Conservation (phyloP, 1,139 yeast genomes). For the Sugiyamaella japonica region DNA sequence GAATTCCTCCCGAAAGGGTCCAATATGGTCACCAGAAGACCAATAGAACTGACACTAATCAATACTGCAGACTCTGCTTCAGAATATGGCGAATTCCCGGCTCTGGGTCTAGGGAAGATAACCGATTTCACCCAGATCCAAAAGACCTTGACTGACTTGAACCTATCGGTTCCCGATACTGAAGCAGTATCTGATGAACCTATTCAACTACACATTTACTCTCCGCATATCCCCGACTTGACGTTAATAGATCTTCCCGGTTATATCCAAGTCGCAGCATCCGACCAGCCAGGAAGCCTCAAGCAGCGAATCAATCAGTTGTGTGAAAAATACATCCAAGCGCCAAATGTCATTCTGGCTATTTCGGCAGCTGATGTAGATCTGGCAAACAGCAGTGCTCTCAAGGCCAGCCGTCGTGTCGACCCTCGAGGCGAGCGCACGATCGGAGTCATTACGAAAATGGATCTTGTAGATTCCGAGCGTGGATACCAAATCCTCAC, state of each 20-base stretch:
- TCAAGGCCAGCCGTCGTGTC: slow-evolving; percentile 86
- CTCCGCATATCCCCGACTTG: slow-evolving; percentile 91
- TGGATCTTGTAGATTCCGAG: slow-evolving; percentile 82
- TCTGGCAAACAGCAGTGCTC: slow-evolving; percentile 91
- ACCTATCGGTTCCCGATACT: slow-evolving; percentile 83
- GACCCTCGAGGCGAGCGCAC: slow-evolving; percentile 96
- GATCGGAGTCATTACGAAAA: slow-evolving; percentile 90
- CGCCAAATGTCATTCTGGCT: slow-evolving; percentile 92
- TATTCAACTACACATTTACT: slow-evolving; percentile 82
- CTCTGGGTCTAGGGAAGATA: slow-evolving; percentile 73
- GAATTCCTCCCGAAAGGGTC: slow-evolving; percentile 93
- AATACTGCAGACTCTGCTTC: slow-evolving; percentile 82
- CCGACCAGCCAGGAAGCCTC: slow-evolving; percentile 87
- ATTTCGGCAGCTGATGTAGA: slow-evolving; percentile 98
- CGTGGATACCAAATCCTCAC: slow-evolving; percentile 66
- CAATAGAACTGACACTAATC: slow-evolving; percentile 87
- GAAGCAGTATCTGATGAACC: slow-evolving; percentile 92
- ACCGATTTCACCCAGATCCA: slow-evolving; percentile 90
- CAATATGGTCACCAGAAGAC: slow-evolving; percentile 95
- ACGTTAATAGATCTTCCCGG: slow-evolving; percentile 97
- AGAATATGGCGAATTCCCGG: slow-evolving; percentile 92
- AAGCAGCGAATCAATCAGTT: slow-evolving; percentile 75
- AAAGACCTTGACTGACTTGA: slow-evolving; percentile 77
- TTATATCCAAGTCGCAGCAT: slow-evolving; percentile 93
- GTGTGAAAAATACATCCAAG: slow-evolving; percentile 82